Base-by-base conservation (phyloP, 257 asterid species). In the Nicotiana paniculata region DNA sequence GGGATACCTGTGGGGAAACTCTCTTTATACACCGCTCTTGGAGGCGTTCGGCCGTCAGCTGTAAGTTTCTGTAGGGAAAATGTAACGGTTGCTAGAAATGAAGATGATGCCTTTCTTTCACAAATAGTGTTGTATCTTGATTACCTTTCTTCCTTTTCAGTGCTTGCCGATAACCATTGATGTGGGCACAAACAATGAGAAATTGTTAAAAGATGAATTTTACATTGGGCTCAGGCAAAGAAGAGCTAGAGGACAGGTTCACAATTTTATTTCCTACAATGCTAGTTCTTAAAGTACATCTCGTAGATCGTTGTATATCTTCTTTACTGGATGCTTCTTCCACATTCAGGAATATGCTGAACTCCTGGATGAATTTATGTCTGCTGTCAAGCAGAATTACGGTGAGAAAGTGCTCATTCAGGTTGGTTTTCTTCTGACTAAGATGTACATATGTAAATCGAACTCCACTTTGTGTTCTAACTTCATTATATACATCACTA, bases 1-100 rank as follows among this genome's bases (percentile, higher is more conserved):
- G 99, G 99, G 39, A 95, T 95, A 79, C 98, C 99, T 8, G 97
- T 95, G 1, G 99, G 99, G 64, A 95, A 95, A 82, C 94, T 95
- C 59, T 92, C 99, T 82, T 83, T 95, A 79, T 93, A 95, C 84
- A 85, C 99, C 9, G 99, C 98, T 82, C 99, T 95, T 80, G 99
- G 99, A 79, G 99, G 99, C 33, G 88, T 95, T 83, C 97, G 97
- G 33, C 99, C 99, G 57, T 95, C 99, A 26, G 93, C 94, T 43
- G 91, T 88, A 86, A 82, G 89, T 86, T 8, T 51, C 79, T 77
- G 12, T 58, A 3, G 32, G 72, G 65, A 37, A 24, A 46, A 35
- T 24, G 16, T 81, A 11, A 65, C 58, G 51, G 43, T 37, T 75
- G 26, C 53, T 28, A 75, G 80, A 75, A 75, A 75, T 75, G 46